phyloP scores from a whole-genome alignment of 2,329 filamentous ascomycete genomes.

The Pseudopithomyces maydicus region DNA sequence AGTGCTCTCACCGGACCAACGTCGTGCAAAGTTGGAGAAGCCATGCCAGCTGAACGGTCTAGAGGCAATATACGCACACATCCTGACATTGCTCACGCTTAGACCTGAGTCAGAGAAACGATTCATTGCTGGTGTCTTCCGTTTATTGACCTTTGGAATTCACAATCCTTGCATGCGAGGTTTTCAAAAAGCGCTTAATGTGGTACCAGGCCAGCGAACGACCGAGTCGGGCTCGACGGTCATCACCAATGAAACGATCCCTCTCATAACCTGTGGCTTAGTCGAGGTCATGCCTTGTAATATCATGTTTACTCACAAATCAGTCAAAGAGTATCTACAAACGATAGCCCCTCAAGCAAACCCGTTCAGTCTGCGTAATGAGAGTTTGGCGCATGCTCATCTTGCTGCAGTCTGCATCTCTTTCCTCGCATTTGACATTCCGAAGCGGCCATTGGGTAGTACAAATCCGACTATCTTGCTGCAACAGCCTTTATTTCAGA shows the following conservation, averaged over 20 bases:
- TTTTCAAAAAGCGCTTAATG: slow-evolving; percentile 26
- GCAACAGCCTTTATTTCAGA: slow-evolving; percentile 7
- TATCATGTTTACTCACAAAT: slow-evolving; percentile 29
- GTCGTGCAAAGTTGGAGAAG: slow-evolving; percentile 22
- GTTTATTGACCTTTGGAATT: slow-evolving; percentile 33
- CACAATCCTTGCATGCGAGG: slow-evolving; percentile 23
- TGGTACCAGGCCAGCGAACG: slow-evolving; percentile 14
- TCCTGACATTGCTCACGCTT: slow-evolving; percentile 24
- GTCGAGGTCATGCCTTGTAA: slow-evolving; percentile 23
- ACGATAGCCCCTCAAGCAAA: slow-evolving; percentile 20
- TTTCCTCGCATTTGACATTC: slow-evolving; percentile 32
- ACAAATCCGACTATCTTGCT: slow-evolving; percentile 15
- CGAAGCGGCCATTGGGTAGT: slow-evolving; percentile 29
- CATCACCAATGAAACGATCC: slow-evolving; percentile 21
- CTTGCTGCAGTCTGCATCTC: slow-evolving; percentile 35
- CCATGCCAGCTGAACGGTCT: slow-evolving; percentile 23
- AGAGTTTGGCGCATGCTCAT: slow-evolving; percentile 30
- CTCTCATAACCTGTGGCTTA: slow-evolving; percentile 31
- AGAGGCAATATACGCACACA: slow-evolving; percentile 26
- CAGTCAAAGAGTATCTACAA: slow-evolving; percentile 32
- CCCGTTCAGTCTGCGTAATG: slow-evolving; percentile 30
- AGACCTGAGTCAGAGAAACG: slow-evolving; percentile 24
- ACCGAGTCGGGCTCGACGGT: slow-evolving; percentile 7
- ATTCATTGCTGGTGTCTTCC: slow-evolving; percentile 27
- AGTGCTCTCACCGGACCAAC: slow-evolving; percentile 30